Base-by-base conservation (phyloP, 2,329 filamentous ascomycete species). In the Talaromyces sp. region DNA sequence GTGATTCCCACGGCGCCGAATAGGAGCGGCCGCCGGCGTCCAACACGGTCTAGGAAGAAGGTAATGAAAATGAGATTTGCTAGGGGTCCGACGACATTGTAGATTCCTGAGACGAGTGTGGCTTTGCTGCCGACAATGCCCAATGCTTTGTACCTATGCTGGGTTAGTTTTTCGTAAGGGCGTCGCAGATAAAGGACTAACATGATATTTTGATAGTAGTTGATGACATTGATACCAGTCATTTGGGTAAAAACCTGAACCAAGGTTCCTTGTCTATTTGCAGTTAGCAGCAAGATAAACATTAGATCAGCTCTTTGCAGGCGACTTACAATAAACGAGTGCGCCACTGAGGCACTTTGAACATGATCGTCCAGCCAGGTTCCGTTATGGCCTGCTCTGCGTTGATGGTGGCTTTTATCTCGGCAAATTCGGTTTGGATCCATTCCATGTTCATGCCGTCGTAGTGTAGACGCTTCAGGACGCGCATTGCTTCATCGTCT, bases 171-270 rank as follows among this genome's bases (percentile, higher is more conserved):
- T 28, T 13, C 4, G 5, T 28, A 13, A 27, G 49, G 11, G 27
- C 10, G 36, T 42, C 10, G 25, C 30, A 57, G 32, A 47, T 17
- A 22, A 8, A 42, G 36, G 55, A 51, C 57, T 44, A n/a, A 59
- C 68, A 77, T 74, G 62, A 72, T 72, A 7, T 72, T 77, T 63
- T 75, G 75, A 63, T 78, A 78, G 66, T 77, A 77, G 58, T 71
- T 71, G 58, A 78, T 77, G 62, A 77, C 74, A 64, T 78, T 76
- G 63, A 76, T 73, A 15, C 74, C 76, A 22, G 75, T 76, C 67
- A 77, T 82, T 65, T 89, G 86, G 55, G 86, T 85, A 67, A 89
- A 87, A 63, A 86, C 81, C 70, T 90, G 86, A 44, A 88, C 82
- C 33, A 84, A 73, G 49, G 82, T 82, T 25, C 84, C 87, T 63